Evolutionary conservation across 2,329 filamentous ascomycete species (phyloP), one percentile per base, ranked within the genome.

Genomic region (Alternaria triticimaculans): DNA sequence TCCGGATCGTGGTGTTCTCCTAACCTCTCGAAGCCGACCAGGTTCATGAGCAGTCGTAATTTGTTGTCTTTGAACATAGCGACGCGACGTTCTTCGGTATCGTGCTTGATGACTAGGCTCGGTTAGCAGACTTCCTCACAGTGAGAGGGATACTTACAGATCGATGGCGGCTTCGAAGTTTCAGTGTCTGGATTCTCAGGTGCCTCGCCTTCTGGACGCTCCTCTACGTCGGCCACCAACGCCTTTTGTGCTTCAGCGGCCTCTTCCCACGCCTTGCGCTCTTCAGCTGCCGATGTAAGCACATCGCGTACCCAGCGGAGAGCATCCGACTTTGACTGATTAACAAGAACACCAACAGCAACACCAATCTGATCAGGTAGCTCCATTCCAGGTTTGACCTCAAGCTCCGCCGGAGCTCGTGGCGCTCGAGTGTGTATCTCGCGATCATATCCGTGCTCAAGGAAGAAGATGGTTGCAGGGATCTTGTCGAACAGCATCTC

Each of bases 401-500:
- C 92, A 20, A 99, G 84, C 75, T 96, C 92, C 11, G 92, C 92
- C 0, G 90, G 93, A 4, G 93, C 87, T 68, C 88, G 88, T 10
- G 89, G 87, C 46, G 88, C 86, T n/a, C 86, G 84, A 20, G 87
- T 86, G 23, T 90, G 78, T 0, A 90, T 88, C 68, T 95, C 93
- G 75, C 90, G 92, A 73, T 97, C 94, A 71, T 93, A 91, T 0
- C 96, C 96, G 74, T 94, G 94, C 76, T 98, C 94, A 6, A 99
- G 86, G 76, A 93, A 98, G 80, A 92, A 93, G 1, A 93, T 87
- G 0, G 93, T 97, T 49, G 88, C 87, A 55, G 89, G 90, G 61
- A 94, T 91, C 80, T 99, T 99, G 79, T 92, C 97, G 80, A 99
- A 99, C 14, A 99, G 85, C 86, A 99, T 88, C 80, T 99, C 96